Percentiles rank a stretch among this genome's conserved stretches.
Evolutionary conservation across 23 red algal species (phyloP).

Genomic region (Gracilariopsis chorda): DNA sequence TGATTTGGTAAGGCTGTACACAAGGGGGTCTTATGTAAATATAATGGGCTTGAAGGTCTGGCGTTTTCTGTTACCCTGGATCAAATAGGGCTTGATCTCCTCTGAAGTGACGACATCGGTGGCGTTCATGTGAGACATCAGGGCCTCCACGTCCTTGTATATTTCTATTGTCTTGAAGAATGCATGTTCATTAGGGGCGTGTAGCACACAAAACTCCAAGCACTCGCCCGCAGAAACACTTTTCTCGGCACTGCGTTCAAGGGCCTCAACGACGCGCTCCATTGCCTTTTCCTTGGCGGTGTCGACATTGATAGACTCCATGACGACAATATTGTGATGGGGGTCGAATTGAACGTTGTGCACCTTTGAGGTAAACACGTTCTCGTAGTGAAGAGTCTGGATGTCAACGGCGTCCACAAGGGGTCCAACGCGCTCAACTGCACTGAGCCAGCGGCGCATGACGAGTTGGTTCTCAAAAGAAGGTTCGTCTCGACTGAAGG

Average conservation of each 20-base stretch:
- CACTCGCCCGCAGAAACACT: constrained; percentile 40
- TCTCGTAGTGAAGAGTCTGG: constrained; percentile 34
- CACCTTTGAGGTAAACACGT: constrained; percentile 59
- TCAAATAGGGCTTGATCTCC: not conserved
- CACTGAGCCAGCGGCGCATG: constrained; percentile 55
- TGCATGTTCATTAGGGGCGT: constrained; percentile 6
- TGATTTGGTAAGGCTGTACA: too few species aligned
- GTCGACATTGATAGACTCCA: constrained; percentile 56
- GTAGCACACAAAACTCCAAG: constrained; percentile 61
- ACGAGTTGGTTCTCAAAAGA: not conserved
- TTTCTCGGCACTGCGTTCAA: constrained; percentile 21
- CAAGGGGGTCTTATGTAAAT: constrained; percentile 33
- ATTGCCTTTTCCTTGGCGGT: not conserved
- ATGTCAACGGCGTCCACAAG: constrained; percentile 31
- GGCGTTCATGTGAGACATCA: constrained; percentile 26
- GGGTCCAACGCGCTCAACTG: constrained; percentile 40
- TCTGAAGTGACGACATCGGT: not conserved
- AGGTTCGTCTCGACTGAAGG: not conserved
- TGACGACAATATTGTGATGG: constrained; percentile 48
- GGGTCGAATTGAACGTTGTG: constrained; percentile 51
- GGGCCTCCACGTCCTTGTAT: constrained; percentile 31
- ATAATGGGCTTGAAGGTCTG: constrained; percentile 53
- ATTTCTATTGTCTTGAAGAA: constrained; percentile 64
- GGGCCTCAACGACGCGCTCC: constrained; percentile 21
- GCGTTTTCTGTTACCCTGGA: constrained; percentile 23